phyloP scores from a whole-genome alignment of 331 rosid genomes.

The Pyracantha coccinea region DNA sequence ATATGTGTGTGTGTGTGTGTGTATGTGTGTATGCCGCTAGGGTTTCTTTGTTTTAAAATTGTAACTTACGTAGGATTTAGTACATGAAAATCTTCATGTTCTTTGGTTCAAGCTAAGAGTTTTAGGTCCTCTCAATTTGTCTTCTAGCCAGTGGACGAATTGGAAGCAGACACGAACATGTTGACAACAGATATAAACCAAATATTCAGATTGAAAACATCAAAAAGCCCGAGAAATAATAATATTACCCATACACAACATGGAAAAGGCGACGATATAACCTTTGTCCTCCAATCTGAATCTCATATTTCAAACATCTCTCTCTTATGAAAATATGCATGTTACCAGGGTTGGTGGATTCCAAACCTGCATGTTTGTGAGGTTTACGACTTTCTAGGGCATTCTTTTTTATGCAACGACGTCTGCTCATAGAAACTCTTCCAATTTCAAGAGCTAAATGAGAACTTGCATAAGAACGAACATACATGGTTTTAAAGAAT shows the following conservation, averaged over 20 bases:
- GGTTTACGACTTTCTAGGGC: background rate
- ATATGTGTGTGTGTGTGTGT: no score
- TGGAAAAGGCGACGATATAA: conserved; percentile 37
- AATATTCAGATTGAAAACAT: conserved; percentile 26
- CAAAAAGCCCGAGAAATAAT: background rate
- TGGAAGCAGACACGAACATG: conserved; percentile 43
- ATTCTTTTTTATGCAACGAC: conserved; percentile 2
- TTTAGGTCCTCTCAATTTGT: conserved; percentile 25
- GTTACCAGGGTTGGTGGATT: conserved; percentile 1
- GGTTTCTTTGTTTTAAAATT: background rate
- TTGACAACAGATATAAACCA: conserved; percentile 36
- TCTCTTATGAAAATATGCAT: background rate
- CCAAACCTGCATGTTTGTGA: conserved; percentile 1
- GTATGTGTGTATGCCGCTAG: background rate
- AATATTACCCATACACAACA: conserved; percentile 4
- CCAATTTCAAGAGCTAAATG: background rate
- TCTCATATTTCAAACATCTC: conserved; percentile 4
- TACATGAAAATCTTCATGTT: background rate
- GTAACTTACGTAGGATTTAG: background rate
- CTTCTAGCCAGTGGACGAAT: conserved; percentile 45
- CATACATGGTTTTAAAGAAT: background rate
- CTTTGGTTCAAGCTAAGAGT: conserved; percentile 9
- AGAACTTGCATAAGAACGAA: background rate
- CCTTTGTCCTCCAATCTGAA: conserved; percentile 48
- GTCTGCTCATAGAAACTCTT: background rate